These are phyloP conservation scores for Aspergillus sp. DNA, from an alignment of 2,329 filamentous ascomycete genomes.

Conservation along the genomic window DNA sequence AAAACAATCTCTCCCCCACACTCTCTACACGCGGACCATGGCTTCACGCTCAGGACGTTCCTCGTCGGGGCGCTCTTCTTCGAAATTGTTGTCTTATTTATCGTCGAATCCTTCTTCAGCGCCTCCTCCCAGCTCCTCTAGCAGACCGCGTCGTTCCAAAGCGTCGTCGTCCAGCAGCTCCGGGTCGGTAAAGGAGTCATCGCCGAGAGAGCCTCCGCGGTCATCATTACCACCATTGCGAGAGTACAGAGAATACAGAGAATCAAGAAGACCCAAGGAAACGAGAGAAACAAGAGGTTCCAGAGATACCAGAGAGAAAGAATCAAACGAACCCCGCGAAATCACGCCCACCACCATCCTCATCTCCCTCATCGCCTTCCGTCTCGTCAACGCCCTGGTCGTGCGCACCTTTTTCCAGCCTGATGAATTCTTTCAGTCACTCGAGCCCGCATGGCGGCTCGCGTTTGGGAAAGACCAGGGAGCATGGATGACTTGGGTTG, in stretches of 20 bases:
- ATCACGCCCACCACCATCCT: slow-evolving; percentile 20
- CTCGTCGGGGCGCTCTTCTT: too few relatives aligned
- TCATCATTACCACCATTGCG: too few relatives aligned
- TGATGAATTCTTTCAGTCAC: slow-evolving; percentile 92
- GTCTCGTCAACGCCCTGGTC: slow-evolving; percentile 70
- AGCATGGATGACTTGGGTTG: slow-evolving; percentile 94
- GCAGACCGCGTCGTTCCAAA: slow-evolving; percentile 18
- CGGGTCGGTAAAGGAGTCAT: too few relatives aligned
- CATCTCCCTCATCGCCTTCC: slow-evolving; percentile 54
- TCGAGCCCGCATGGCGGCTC: slow-evolving; percentile 88
- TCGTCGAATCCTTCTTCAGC: too few relatives aligned
- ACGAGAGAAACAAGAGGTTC: slow-evolving; percentile 3
- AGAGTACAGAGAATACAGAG: too few relatives aligned
- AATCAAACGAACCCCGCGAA: too few relatives aligned
- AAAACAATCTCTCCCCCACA: too few relatives aligned
- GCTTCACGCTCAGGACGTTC: too few relatives aligned
- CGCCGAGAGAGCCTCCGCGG: slow-evolving; percentile 1
- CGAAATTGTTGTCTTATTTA: slow-evolving; percentile 15
- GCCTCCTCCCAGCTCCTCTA: slow-evolving; percentile 8
- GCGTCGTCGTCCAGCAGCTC: background rate
- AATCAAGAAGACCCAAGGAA: background rate
- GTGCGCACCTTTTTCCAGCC: slow-evolving; percentile 93
- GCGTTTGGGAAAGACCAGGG: slow-evolving; percentile 71
- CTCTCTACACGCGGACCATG: too few relatives aligned
- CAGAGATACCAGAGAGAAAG: background rate